Evolutionary conservation across 768 basidiomycete genomes (phyloP).

Genomic region (Mycena albidolilacea): DNA sequence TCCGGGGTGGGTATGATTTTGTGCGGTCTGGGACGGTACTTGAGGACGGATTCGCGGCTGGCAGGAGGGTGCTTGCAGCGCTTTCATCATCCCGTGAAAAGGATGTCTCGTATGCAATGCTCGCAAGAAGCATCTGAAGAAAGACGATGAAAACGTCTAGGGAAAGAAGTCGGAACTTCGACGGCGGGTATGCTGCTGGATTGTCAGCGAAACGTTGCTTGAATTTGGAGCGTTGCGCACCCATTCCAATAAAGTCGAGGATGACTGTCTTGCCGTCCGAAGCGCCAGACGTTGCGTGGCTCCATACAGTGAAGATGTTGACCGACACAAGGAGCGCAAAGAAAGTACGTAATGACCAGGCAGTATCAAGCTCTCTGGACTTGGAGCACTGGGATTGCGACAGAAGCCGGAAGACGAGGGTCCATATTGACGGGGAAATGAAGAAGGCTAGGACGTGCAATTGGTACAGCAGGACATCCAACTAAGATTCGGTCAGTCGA

Average conservation of each 20-base stretch:
- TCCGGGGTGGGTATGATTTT: slow-evolving; percentile 44
- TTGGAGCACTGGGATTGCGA: slow-evolving; percentile 77
- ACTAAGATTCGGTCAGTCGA: slow-evolving; percentile 55
- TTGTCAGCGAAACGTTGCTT: slow-evolving; percentile 1
- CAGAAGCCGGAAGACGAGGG: slow-evolving; percentile 66
- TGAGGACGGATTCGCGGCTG: slow-evolving; percentile 43
- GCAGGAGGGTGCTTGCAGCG: slow-evolving; percentile 31
- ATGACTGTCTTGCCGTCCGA: slow-evolving; percentile 74
- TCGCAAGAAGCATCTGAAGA: slow-evolving; percentile 76
- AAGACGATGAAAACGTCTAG: slow-evolving; percentile 79
- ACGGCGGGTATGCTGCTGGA: slow-evolving; percentile 69
- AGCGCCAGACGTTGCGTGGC: slow-evolving; percentile 67
- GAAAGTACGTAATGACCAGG: slow-evolving; percentile 79
- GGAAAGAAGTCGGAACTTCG: slow-evolving; percentile 73
- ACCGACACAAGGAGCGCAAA: slow-evolving; percentile 70
- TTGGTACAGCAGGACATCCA: slow-evolving; percentile 81
- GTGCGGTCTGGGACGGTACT: slow-evolving; percentile 41
- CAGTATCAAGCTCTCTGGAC: slow-evolving; percentile 76
- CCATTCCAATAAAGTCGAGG: slow-evolving; percentile 85
- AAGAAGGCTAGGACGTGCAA: slow-evolving; percentile 84
- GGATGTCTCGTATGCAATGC: slow-evolving; percentile 78
- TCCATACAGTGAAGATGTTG: slow-evolving; percentile 74
- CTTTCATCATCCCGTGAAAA: slow-evolving; percentile 56
- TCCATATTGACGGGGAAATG: slow-evolving; percentile 76
- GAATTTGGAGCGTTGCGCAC: slow-evolving; percentile 56